phyloP scores from a whole-genome alignment of 192 early-diverging fungal genomes.

The Gamsiella multidivaricata region DNA sequence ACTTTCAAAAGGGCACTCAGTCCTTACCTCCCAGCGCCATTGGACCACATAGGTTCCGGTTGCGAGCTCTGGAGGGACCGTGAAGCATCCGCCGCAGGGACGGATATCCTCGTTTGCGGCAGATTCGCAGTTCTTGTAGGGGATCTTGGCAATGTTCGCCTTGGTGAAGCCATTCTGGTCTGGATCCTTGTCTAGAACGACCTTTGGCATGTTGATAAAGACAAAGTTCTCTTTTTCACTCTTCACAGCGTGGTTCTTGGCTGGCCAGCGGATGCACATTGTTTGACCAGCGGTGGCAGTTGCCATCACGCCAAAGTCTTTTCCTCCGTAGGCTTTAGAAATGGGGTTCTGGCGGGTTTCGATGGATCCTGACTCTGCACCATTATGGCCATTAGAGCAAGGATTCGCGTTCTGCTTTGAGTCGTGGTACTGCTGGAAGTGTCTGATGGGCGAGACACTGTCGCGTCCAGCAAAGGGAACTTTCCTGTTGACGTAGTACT shows the following conservation, averaged over 20 bases:
- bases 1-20: no score
- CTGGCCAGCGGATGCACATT: slow-evolving; percentile 50
- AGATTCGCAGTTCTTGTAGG: slow-evolving; percentile 34
- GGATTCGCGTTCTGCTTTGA: slow-evolving; percentile 21
- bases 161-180: slow-evolving; percentile 20
- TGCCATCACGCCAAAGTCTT: slow-evolving; percentile 19
- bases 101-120: slow-evolving; percentile 2
- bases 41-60: slow-evolving; percentile 32
- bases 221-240: slow-evolving; percentile 17
- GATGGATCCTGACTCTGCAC: slow-evolving; percentile 21
- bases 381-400: slow-evolving; percentile 24
- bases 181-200: slow-evolving; percentile 9
- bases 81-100: slow-evolving; percentile 44
- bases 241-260: slow-evolving; percentile 48
- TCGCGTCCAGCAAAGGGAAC: slow-evolving; percentile 23
- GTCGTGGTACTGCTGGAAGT: slow-evolving; percentile 32
- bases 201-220: slow-evolving; percentile 44
- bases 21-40: slow-evolving; percentile 50
- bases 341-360: slow-evolving; percentile 48
- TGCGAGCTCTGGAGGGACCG: slow-evolving; percentile 1
- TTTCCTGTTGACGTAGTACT: slow-evolving; percentile 26
- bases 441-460: slow-evolving; percentile 24
- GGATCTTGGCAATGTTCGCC: slow-evolving; percentile 24
- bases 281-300: slow-evolving; percentile 5
- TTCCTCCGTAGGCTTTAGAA: slow-evolving; percentile 33